A percentile compares a stretch with the other conserved stretches of the same genome.
Evolutionary conservation across 1,284 basidiomycete species (phyloP).

Genomic region (Athelia sp.): DNA sequence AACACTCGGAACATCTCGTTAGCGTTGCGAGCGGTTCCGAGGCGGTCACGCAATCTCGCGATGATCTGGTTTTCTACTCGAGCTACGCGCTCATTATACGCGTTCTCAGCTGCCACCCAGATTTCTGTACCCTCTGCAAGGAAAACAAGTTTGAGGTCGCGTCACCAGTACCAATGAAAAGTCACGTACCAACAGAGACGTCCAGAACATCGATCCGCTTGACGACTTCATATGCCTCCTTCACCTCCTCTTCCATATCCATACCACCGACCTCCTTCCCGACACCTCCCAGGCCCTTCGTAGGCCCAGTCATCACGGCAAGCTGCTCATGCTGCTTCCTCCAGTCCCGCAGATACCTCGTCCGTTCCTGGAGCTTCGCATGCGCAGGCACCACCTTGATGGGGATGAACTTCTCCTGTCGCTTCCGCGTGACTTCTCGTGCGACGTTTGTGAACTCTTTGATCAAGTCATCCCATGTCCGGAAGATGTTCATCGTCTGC

Average conservation of each 20-base stretch:
- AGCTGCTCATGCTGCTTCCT: constrained; percentile 97
- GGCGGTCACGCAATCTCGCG: constrained; percentile 82
- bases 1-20: constrained; percentile 99
- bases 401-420: constrained; percentile 92
- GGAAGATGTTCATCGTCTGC: constrained; percentile 81
- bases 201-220: constrained; percentile 97
- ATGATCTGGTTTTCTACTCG: constrained; percentile 99
- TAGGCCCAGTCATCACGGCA: constrained; percentile 95
- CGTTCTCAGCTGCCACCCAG: constrained; percentile 94
- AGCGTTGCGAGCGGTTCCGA: constrained; percentile 95
- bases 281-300: constrained; percentile 73
- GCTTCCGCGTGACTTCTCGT: constrained; percentile 89
- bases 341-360: constrained; percentile 88
- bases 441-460: constrained; percentile 99
- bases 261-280: constrained; percentile 76
- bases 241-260: constrained; percentile 97
- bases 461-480: constrained; percentile 94
- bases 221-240: constrained; percentile 91
- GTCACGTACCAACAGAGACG: constrained; percentile 75
- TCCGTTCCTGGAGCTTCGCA: constrained; percentile 86
- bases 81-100: constrained; percentile 96
- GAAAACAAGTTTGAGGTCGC: no score
- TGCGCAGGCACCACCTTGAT: constrained; percentile 95
- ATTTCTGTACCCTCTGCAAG: constrained; percentile 97
- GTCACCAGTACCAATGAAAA: no score